phyloP scores from a whole-genome alignment of 306 rosid species.

The Senna tora region DNA sequence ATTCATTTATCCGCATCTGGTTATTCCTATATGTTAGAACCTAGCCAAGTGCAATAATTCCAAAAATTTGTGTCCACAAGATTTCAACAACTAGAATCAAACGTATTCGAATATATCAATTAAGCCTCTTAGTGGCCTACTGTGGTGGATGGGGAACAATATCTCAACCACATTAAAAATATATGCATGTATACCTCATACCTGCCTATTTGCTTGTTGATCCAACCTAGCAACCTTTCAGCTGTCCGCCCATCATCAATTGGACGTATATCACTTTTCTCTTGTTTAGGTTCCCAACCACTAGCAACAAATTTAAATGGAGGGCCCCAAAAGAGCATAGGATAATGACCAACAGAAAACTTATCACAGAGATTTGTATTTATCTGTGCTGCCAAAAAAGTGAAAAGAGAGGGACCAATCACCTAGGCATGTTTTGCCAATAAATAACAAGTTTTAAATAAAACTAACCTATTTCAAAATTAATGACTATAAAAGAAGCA shows the following conservation, averaged over 20 bases:
- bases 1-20: background rate
- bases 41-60: background rate
- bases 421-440: slow-evolving; percentile 39
- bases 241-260: slow-evolving; percentile 80
- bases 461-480: background rate
- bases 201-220: slow-evolving; percentile 88
- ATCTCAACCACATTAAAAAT: background rate
- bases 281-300: slow-evolving; percentile 76
- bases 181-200: slow-evolving; percentile 48
- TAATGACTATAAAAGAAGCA: no score
- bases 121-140: background rate
- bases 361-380: slow-evolving; percentile 91
- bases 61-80: background rate
- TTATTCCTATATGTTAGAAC: background rate
- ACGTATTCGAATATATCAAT: background rate
- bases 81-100: background rate
- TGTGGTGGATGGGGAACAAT: background rate
- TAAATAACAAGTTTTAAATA: background rate
- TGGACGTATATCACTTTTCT: slow-evolving; percentile 61
- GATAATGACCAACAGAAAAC: slow-evolving; percentile 87
- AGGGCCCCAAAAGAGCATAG: slow-evolving; percentile 93
- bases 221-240: slow-evolving; percentile 81
- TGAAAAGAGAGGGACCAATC: slow-evolving; percentile 47
- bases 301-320: slow-evolving; percentile 83
- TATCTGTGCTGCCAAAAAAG: slow-evolving; percentile 94